Base-by-base conservation (phyloP, 495 filamentous ascomycete species). In the Aspergillus sclerotioniger region DNA sequence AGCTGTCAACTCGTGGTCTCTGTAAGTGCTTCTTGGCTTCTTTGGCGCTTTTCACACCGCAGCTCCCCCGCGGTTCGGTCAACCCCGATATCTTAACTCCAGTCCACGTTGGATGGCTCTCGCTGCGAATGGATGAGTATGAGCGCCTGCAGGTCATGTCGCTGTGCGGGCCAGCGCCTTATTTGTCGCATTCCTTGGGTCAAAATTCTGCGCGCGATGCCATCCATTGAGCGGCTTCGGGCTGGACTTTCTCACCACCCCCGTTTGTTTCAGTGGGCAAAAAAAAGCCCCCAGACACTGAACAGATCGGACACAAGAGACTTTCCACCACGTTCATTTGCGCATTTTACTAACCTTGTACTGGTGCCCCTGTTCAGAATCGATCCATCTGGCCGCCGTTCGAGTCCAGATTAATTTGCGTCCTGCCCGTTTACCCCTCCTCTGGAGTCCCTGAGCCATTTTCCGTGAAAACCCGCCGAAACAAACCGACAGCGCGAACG, bases 401-500 rank as follows among this genome's bases (percentile, higher is more conserved):
- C 47, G 37, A 41, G 37, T 41, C 37, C 10, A 41, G n/a, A 41
- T 41, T 41, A 15, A 41, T 41, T 41, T 41, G 37, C 37, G 37
- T 50, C 16, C 28, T 31, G 15, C 25, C 25, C 25, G n/a, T 16
- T 31, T 31, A 50, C 47, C 28, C 47, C 47, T 32, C 47, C 47
- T 31, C 28, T 32, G 47, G 25, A 28, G 47, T 13, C 28, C n/a
- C 25, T 50, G 47, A 50, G 47, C 28, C 15, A 3, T 15, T 50
- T 8, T 50, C 21, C 47, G 47, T 29, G 28, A 31, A 50, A 50
- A 50, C 10, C 47, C 47, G 47, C 47, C 47, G 47, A 50, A 50
- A 50, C 47, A 50, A 32, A 50, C 47, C 47, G 47, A 50, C 13
- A 9, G 47, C 28, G 28, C 28, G 13, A 6, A 16, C 47, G n/a